phyloP scores from a whole-genome alignment of 169 alveolate genomes.

The Plasmodium chabaudi region DNA sequence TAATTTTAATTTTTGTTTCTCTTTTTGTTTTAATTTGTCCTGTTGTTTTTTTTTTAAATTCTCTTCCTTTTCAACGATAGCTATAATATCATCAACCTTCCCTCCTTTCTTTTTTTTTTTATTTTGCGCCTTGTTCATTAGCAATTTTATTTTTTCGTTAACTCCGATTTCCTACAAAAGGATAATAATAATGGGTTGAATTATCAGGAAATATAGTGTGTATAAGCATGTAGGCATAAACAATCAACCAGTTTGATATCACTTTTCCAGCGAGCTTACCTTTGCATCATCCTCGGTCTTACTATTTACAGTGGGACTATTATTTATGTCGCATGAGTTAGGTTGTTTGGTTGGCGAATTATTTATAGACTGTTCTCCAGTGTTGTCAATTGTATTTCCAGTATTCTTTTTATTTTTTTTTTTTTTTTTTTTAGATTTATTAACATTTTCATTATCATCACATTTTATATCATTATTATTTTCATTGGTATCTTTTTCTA shows the following conservation, averaged over 20 bases:
- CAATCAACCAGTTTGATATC: background rate
- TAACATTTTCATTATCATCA: slow-evolving; percentile 9
- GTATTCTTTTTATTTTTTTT: slow-evolving; percentile 29
- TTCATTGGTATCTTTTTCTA: background rate
- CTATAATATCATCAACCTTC: slow-evolving; percentile 50
- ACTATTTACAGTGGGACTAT: background rate
- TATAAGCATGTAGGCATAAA: background rate
- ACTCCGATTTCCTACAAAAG: slow-evolving; percentile 12
- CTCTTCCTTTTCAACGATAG: slow-evolving; percentile 60
- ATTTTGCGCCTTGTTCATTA: slow-evolving; percentile 4
- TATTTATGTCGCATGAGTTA: background rate
- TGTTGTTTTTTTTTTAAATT: slow-evolving; percentile 38
- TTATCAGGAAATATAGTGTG: background rate
- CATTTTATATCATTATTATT: background rate
- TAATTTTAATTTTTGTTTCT: slow-evolving; percentile 50
- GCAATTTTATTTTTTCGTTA: slow-evolving; percentile 39
- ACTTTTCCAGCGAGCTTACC: background rate
- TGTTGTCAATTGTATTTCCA: slow-evolving; percentile 17
- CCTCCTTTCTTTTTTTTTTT: slow-evolving; percentile 47
- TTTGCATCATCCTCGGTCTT: background rate
- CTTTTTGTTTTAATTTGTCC: slow-evolving; percentile 35
- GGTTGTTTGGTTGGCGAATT: background rate
- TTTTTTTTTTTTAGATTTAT: slow-evolving; percentile 41
- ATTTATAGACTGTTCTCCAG: background rate
- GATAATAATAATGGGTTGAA: background rate